phyloP scores from a whole-genome alignment of 305 asterid genomes.

The Fraxinus nigra region DNA sequence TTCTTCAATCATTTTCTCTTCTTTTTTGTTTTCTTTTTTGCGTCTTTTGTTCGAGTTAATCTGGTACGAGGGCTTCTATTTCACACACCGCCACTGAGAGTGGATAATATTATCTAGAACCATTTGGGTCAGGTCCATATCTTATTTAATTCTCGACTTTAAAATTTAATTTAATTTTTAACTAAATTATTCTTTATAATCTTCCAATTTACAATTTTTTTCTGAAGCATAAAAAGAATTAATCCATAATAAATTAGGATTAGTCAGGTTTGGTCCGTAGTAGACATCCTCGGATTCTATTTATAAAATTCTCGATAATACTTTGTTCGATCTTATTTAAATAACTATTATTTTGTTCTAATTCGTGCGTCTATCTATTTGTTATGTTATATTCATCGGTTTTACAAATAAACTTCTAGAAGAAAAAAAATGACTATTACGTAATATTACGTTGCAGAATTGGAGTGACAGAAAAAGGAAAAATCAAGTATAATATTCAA shows the following conservation, averaged over 20 bases:
- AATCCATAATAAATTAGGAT: background rate
- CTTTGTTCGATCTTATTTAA: background rate
- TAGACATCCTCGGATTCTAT: background rate
- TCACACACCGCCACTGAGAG: background rate
- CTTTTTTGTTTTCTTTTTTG: background rate
- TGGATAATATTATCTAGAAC: background rate
- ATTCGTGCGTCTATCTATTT: background rate
- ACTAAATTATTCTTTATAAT: no score
- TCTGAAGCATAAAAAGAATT: background rate
- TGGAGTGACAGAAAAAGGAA: background rate
- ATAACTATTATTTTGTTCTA: background rate
- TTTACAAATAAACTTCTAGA: background rate
- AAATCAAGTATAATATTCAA: background rate
- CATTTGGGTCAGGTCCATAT: background rate
- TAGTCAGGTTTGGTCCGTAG: background rate
- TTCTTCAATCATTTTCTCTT: constrained; percentile 39
- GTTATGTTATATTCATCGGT: background rate
- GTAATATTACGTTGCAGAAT: background rate
- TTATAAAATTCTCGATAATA: no score
- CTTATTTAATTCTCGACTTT: no score
- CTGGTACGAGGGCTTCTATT: background rate
- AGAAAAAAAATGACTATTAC: no score
- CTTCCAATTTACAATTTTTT: background rate
- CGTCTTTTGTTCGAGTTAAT: background rate
- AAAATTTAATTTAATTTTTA: no score